A percentile compares a stretch with the other conserved stretches of the same genome.
These are phyloP conservation scores for Vaccinium vitisidaea DNA, from an alignment of 148 eudicot genomes.

Conservation along the genomic window DNA sequence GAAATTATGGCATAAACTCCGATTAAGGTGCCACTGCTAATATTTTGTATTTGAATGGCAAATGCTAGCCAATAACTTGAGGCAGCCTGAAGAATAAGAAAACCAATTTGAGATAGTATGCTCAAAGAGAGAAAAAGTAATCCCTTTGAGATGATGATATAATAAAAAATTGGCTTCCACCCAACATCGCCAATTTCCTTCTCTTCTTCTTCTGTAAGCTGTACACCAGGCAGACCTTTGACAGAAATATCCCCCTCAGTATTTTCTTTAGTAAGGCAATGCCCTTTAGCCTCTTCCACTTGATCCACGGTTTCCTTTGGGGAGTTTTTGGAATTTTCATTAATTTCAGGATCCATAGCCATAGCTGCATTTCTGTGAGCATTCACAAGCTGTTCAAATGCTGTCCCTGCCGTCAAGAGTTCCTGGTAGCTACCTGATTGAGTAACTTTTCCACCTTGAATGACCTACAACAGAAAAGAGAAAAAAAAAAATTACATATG, in stretches of 20 bases:
- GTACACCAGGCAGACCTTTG: conserved; percentile 27
- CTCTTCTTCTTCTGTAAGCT: conserved; percentile 63
- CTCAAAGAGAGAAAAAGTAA: conserved; percentile 15
- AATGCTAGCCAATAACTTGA: conserved; percentile 64
- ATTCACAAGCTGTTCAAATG: conserved; percentile 61
- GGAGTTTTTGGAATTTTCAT: conserved; percentile 1
- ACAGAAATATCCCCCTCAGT: conserved; percentile 32
- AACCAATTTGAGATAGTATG: conserved; percentile 30
- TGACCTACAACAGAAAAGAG: conserved; percentile 31
- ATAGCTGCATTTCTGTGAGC: conserved; percentile 52
- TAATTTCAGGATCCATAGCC: conserved; percentile 19
- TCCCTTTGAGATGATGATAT: conserved; percentile 46
- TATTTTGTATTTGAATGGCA: conserved; percentile 36
- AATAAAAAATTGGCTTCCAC: conserved; percentile 50
- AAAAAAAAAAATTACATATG: not conserved
- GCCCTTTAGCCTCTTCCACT: conserved; percentile 6
- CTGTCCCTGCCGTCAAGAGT: conserved; percentile 46
- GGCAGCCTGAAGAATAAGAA: conserved; percentile 44
- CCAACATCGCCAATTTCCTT: conserved; percentile 48
- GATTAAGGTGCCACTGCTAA: conserved; percentile 32
- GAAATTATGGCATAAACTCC: conserved; percentile 48
- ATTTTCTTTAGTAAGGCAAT: conserved; percentile 22
- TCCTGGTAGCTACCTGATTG: conserved; percentile 60
- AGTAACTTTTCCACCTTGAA: conserved; percentile 49
- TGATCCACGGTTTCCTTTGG: not conserved